Percentiles rank a stretch among this genome's conserved stretches.
Conservation (phyloP, 371 early-diverging fungal genomes). For the Parasitella parasitica region DNA sequence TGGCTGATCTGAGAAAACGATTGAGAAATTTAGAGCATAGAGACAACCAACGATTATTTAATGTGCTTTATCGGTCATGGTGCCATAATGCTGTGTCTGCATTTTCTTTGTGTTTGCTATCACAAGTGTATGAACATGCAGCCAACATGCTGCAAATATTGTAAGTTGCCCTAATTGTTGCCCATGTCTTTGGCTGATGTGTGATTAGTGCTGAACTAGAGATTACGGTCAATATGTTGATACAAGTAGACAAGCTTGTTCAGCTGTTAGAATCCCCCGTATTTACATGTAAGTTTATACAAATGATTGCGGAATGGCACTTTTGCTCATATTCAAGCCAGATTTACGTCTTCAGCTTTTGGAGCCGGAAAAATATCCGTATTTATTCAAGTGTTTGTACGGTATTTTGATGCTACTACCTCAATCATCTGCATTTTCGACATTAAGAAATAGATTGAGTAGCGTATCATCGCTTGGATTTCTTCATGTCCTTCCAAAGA, state of each 20-base stretch:
- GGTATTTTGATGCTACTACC: slow-evolving; percentile 92
- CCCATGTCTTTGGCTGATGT: background rate
- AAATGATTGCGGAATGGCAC: background rate
- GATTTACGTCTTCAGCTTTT: slow-evolving; percentile 85
- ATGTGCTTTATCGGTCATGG: slow-evolving; percentile 84
- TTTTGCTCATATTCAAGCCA: slow-evolving; percentile 6
- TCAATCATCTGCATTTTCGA: slow-evolving; percentile 90
- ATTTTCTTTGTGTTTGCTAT: slow-evolving; percentile 84
- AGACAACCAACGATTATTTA: slow-evolving; percentile 74
- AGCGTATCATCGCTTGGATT: slow-evolving; percentile 70
- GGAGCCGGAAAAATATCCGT: slow-evolving; percentile 83
- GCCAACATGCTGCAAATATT: slow-evolving; percentile 75
- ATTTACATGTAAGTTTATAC: slow-evolving; percentile 70
- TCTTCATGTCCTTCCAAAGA: slow-evolving; percentile 57
- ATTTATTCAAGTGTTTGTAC: slow-evolving; percentile 84
- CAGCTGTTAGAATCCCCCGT: slow-evolving; percentile 94
- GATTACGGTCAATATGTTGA: slow-evolving; percentile 83
- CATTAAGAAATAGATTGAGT: slow-evolving; percentile 82
- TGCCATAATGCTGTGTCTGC: slow-evolving; percentile 89
- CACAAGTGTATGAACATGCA: slow-evolving; percentile 89
- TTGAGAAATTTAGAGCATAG: slow-evolving; percentile 68
- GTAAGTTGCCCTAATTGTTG: slow-evolving; percentile 35
- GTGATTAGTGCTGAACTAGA: slow-evolving; percentile 77
- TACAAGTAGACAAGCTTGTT: slow-evolving; percentile 92
- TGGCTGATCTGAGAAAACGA: slow-evolving; percentile 72